Percentiles rank a stretch among this genome's conserved stretches.
Evolutionary conservation across 2,329 filamentous ascomycete species (phyloP).

Genomic region (Graphiopsis chlorocephala): DNA sequence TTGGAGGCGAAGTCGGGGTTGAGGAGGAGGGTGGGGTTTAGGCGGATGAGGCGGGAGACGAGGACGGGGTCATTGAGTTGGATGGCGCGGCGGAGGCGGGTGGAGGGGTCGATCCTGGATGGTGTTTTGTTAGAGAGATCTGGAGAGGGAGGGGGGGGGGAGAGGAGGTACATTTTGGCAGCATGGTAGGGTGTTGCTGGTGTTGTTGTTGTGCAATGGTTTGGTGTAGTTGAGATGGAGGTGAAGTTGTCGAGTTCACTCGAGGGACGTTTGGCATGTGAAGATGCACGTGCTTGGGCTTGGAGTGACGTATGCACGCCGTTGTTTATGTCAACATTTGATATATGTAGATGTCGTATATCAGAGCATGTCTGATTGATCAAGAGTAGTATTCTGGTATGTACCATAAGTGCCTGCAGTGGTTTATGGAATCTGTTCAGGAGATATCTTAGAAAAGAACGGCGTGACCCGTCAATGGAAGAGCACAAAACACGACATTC

Average conservation of each 20-base stretch:
- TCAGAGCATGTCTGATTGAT: not conserved
- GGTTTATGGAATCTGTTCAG: not conserved
- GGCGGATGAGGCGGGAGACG: constrained; percentile 71
- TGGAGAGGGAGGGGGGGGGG: not conserved
- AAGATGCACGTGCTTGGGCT: constrained; percentile 5
- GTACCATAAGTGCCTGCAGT: not conserved
- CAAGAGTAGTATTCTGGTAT: not conserved
- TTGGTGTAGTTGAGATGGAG: not conserved
- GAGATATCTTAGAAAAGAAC: not conserved
- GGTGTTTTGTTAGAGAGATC: constrained; percentile 12
- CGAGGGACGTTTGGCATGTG: constrained; percentile 12
- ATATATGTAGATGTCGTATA: not conserved
- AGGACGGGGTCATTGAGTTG: constrained; percentile 70
- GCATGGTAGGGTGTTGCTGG: constrained; percentile 1
- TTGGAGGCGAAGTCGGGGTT: constrained; percentile 76
- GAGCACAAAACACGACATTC: not conserved
- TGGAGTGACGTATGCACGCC: not conserved
- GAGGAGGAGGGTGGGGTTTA: constrained; percentile 67
- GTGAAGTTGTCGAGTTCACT: constrained; percentile 3
- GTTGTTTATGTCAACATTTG: not conserved
- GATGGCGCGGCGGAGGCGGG: constrained; percentile 79
- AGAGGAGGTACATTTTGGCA: not conserved
- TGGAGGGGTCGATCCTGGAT: constrained; percentile 71
- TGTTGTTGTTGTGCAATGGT: not conserved
- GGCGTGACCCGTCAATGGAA: not conserved